Evolutionary conservation across 768 basidiomycete genomes (phyloP), one percentile per base, ranked within the genome.

Genomic region (Leucogyrophana mollusca): DNA sequence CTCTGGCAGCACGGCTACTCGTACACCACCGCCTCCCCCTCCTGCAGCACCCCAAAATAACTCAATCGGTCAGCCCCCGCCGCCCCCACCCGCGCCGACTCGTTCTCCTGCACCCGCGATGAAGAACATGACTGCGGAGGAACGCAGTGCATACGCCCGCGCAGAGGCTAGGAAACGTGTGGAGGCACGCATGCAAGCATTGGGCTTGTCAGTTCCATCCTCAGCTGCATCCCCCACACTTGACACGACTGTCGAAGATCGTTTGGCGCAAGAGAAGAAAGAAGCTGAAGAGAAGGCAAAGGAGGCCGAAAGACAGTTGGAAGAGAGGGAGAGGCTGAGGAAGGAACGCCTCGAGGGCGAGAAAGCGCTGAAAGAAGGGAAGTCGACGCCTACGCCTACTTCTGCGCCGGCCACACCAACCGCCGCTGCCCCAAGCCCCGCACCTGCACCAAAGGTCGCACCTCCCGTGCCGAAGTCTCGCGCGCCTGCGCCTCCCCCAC

Each of bases 281-380:
- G 95, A 96, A 60, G 94, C 94, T 0, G 94, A 93, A 53, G 89
- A 91, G 62, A 91, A 89, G 63, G 80, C 79, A 0, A 77, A 73
- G 46, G 70, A 76, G 39, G 94, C 92, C 0, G 94, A 96, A 64
- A 77, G 76, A 51, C 83, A 88, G 55, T 86, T 87, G 2, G 86
- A 87, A 53, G 89, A 89, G 50, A 74, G 94, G 46, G 90, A 93
- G 57, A 74, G 76, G 40, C 62, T 79, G 34, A 75, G 95, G 36
- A 75, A 71, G 52, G 87, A 89, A 54, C 73, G 90, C 41, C 61
- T 98, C 32, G 88, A 87, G 36, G 79, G 73, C 27, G 93, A 90
- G 65, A 85, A 80, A 61, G 83, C 80, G 1, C 50, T 80, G 46
- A 80, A 77, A 56, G 80, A 77, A 36, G 74, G 71, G 3, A 67